A percentile compares a stretch with the other conserved stretches of the same genome.
phyloP scores from a whole-genome alignment of 306 rosid genomes.

The Carpinus viminea region DNA sequence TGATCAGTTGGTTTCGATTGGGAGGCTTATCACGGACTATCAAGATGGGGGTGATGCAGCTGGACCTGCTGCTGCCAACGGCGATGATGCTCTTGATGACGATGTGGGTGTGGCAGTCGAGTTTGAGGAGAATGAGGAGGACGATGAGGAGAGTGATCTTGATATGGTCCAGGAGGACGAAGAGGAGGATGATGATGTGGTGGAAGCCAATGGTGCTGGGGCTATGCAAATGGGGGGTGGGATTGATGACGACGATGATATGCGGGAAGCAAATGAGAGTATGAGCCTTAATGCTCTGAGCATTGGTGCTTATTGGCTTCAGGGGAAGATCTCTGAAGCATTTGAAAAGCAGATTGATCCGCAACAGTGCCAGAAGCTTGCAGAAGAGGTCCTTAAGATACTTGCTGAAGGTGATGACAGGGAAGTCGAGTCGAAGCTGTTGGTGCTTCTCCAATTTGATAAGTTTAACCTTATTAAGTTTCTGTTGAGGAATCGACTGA shows the following conservation, averaged over 20 bases:
- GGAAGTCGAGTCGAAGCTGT: constrained; percentile 71
- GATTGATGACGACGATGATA: constrained; percentile 87
- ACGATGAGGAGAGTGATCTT: constrained; percentile 31
- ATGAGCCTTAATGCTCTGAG: constrained; percentile 88
- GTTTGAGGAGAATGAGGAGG: constrained; percentile 93
- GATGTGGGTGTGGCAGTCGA: constrained; percentile 94
- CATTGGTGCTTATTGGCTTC: constrained; percentile 98
- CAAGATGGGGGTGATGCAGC: constrained; percentile 69
- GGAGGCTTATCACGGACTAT: constrained; percentile 43
- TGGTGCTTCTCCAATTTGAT: constrained; percentile 66
- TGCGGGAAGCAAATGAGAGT: constrained; percentile 80
- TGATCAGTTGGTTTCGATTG: constrained; percentile 60
- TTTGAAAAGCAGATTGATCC: constrained; percentile 89
- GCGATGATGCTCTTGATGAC: constrained; percentile 77
- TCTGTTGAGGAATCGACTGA: constrained; percentile 65
- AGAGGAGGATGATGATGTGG: constrained; percentile 80
- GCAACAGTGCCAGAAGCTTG: constrained; percentile 84
- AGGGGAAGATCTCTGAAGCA: constrained; percentile 91
- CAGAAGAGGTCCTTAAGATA: constrained; percentile 78
- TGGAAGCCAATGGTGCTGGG: constrained; percentile 52
- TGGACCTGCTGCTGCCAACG: constrained; percentile 46
- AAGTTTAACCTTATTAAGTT: constrained; percentile 77
- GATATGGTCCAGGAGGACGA: constrained; percentile 30
- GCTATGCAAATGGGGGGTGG: constrained; percentile 97
- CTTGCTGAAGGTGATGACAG: constrained; percentile 83